Percentiles rank a stretch among this genome's conserved stretches.
These are phyloP conservation scores for Phtheirospermum japonicum DNA, from an alignment of 257 asterid genomes.

Conservation along the genomic window DNA sequence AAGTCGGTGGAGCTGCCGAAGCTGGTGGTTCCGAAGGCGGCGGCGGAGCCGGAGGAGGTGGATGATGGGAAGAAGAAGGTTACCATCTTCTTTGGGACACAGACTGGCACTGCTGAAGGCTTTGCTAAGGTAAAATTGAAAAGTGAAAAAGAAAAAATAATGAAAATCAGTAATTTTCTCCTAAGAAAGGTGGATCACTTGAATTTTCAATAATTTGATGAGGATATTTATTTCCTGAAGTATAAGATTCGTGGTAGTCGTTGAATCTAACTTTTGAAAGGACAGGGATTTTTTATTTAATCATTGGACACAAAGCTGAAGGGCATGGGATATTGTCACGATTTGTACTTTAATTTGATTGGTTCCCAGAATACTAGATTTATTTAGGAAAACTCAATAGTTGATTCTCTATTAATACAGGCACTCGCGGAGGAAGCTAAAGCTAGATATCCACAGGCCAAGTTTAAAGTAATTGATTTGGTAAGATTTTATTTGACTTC, in stretches of 20 bases:
- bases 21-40: conserved; percentile 43
- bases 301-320: conserved; percentile 5
- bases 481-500: conserved; percentile 39
- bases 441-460: conserved; percentile 83
- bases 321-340: no score
- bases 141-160: neutral
- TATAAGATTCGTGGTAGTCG: conserved; percentile 15
- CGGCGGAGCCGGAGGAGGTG: conserved; percentile 56
- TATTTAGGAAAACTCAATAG: neutral
- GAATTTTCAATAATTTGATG: conserved; percentile 14
- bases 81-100: conserved; percentile 88
- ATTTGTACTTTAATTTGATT: no score
- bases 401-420: conserved; percentile 40
- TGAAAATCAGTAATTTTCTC: conserved; percentile 4
- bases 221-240: conserved; percentile 9
- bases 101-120: conserved; percentile 99
- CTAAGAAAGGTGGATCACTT: conserved; percentile 17
- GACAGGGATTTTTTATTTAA: conserved; percentile 13
- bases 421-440: conserved; percentile 95
- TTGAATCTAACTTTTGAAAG: conserved; percentile 22
- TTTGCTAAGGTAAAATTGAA: conserved; percentile 71
- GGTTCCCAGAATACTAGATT: neutral
- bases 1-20: conserved; percentile 49
- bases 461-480: conserved; percentile 70
- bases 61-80: conserved; percentile 83